Conservation (phyloP, 345 rosid genomes). For the Brassica juncea region DNA sequence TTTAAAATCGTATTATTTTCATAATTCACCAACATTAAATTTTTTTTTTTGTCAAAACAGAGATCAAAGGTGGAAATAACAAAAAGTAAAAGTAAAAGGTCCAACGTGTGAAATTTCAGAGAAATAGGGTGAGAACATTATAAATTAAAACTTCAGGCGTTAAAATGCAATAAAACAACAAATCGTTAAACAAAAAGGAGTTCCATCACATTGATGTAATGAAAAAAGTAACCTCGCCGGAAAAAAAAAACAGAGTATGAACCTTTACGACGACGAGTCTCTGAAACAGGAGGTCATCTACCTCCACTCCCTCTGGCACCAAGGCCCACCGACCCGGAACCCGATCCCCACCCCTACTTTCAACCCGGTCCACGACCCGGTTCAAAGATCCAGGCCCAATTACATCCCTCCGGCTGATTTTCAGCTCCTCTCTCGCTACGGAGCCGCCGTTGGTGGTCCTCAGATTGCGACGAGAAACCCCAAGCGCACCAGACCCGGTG, state of each 20-base stretch:
- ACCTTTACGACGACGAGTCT: constrained; percentile 50
- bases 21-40: no score
- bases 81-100: neutral
- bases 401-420: constrained; percentile 40
- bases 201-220: neutral
- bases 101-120: neutral
- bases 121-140: neutral
- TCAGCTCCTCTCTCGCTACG: constrained; percentile 40
- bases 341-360: constrained; percentile 41
- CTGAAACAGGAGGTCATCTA: constrained; percentile 64
- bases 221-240: neutral
- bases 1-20: no score
- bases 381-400: constrained; percentile 27
- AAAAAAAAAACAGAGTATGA: constrained; percentile 37
- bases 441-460: neutral
- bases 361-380: constrained; percentile 30
- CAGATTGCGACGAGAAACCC: no score
- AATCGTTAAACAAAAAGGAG: neutral
- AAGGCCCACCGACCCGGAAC: constrained; percentile 61
- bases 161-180: constrained; percentile 12
- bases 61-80: neutral
- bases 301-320: constrained; percentile 78
- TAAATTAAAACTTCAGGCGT: neutral
- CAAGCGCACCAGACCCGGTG: constrained; percentile 38
- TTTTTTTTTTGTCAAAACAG: neutral